Evolutionary conservation across 768 basidiomycete genomes (phyloP), one percentile per base, ranked within the genome.

Genomic region (Boletus reticulatus): DNA sequence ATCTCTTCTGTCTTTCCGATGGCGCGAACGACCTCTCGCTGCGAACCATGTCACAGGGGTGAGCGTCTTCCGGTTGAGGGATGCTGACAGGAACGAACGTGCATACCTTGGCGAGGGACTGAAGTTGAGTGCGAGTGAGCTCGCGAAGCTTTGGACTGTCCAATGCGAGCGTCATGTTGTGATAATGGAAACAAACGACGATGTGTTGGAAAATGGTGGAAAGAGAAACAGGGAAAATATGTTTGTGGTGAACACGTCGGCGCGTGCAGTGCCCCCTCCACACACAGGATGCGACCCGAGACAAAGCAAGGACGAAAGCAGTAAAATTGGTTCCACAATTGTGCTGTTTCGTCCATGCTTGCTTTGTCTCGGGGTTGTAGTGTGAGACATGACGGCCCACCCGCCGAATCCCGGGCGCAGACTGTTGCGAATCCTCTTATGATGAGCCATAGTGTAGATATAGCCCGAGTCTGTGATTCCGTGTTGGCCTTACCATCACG

Each of bases 1-100:
- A 69, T 72, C 4, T 62, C 62, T 53, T 64, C 71, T 1, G 61
- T 69, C 57, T 67, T 69, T 3, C 59, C 67, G 17, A 65, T 53
- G 0, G 67, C 69, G n/a, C 60, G 60, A 19, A 72, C 36, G 13
- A 55, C 43, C 53, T 72, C 64, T 60, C 55, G 52, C 71, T 72
- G 44, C 1, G 46, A 22, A 36, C 11, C 34, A 36, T 36, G 32
- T 38, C 31, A 20, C 2, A 45, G 24, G 19, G n/a, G 38, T 50
- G 4, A 62, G 43, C 13, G 19, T 48, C 11, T 2, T 14, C 16
- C 12, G 1, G 8, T 31, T 10, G 38, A 20, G 11, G 20, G 17
- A 17, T 2, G 19, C 19, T 1, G 11, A 17, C 7, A 38, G 41
- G 14, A 29, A 29, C 9, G 31, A 44, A 10, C 20, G 11, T n/a